Conservation (phyloP, 164 flowering plant genomes). For the Warburgia ugandensis region DNA sequence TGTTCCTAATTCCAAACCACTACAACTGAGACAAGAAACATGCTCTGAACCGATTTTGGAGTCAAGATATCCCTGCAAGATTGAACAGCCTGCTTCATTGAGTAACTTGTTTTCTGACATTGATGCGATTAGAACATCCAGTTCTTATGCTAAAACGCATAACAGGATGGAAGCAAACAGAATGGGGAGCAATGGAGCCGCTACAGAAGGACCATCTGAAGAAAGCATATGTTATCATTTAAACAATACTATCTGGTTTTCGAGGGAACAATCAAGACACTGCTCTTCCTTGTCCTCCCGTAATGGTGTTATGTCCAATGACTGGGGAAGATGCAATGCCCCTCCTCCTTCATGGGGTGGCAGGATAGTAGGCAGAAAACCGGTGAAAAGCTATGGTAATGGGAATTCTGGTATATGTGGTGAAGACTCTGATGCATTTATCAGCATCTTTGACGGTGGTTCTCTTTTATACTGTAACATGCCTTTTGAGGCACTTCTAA, state of each 20-base stretch:
- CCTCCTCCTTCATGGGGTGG: constrained; percentile 89
- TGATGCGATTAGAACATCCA: constrained; percentile 34
- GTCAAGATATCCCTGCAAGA: constrained; percentile 30
- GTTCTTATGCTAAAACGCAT: constrained; percentile 44
- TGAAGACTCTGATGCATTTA: constrained; percentile 77
- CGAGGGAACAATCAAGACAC: constrained; percentile 46
- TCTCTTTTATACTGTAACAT: constrained; percentile 90
- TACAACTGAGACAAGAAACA: constrained; percentile 26
- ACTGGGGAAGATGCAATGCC: constrained; percentile 68
- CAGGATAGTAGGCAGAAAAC: constrained; percentile 70
- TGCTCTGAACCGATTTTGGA: constrained; percentile 32
- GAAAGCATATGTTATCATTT: constrained; percentile 55
- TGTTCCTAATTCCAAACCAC: constrained; percentile 31
- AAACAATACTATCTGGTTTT: constrained; percentile 47
- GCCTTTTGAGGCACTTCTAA: constrained; percentile 89
- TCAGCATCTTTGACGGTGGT: constrained; percentile 87
- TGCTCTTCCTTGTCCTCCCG: constrained; percentile 43
- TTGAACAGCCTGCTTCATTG: constrained; percentile 31
- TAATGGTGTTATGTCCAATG: constrained; percentile 45
- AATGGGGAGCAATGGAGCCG: constrained; percentile 28
- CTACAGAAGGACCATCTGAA: constrained; percentile 81
- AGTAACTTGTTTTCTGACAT: constrained; percentile 31
- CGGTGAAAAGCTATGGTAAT: constrained; percentile 42
- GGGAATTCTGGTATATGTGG: constrained; percentile 38
- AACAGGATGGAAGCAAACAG: constrained; percentile 34